These are phyloP conservation scores for Lactuca sativa DNA, from an alignment of 129 eudicot genomes.

Conservation along the genomic window DNA sequence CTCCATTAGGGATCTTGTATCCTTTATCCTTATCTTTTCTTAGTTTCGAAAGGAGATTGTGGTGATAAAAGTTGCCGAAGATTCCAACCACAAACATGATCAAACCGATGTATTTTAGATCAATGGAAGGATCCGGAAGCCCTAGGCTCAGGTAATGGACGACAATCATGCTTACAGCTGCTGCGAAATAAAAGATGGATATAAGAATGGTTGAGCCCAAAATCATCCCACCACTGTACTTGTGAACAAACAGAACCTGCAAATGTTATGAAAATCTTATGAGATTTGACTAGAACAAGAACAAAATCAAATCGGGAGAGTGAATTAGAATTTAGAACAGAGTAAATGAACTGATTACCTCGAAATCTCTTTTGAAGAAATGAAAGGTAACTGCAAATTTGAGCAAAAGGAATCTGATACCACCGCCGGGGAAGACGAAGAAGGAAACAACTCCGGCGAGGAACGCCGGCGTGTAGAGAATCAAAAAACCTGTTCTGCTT, in stretches of 20 bases:
- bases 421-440: slow-evolving; percentile 31
- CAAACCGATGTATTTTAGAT: slow-evolving; percentile 48
- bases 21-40: slow-evolving; percentile 42
- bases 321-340: no score
- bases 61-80: slow-evolving; percentile 65
- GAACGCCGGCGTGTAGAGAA: slow-evolving; percentile 42
- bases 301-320: background rate
- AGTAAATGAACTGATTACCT: slow-evolving; percentile 31
- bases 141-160: slow-evolving; percentile 36
- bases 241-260: slow-evolving; percentile 66
- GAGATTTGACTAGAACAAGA: background rate
- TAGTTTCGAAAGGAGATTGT: slow-evolving; percentile 50
- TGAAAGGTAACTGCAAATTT: slow-evolving; percentile 47
- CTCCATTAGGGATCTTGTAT: slow-evolving; percentile 63
- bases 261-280: background rate
- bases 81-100: slow-evolving; percentile 43
- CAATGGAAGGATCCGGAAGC: slow-evolving; percentile 47
- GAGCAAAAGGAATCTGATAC: slow-evolving; percentile 44
- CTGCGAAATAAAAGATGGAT: slow-evolving; percentile 30
- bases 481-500: slow-evolving; percentile 37
- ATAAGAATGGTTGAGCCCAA: slow-evolving; percentile 37
- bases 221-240: slow-evolving; percentile 46
- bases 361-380: slow-evolving; percentile 62
- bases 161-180: slow-evolving; percentile 30
- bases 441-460: slow-evolving; percentile 30